Percentiles rank a stretch among this genome's conserved stretches.
phyloP scores from a whole-genome alignment of 805 yeast species.

The Saturnispora bothae region DNA sequence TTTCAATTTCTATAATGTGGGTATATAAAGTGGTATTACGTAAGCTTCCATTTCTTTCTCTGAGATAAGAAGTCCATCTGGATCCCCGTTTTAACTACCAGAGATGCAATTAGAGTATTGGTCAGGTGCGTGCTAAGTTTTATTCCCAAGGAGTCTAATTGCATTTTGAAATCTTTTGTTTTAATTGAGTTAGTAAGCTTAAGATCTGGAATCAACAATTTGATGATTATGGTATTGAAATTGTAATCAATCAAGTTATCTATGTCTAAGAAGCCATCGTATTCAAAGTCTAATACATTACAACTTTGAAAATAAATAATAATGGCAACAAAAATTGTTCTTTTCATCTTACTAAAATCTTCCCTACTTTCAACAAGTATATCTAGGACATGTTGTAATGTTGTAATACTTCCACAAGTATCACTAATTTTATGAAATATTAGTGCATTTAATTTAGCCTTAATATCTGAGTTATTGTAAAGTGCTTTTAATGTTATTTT shows the following conservation, averaged over 20 bases:
- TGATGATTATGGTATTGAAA: not conserved
- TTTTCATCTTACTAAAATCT: constrained; percentile 1
- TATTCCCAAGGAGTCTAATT: not conserved
- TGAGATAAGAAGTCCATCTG: too few relatives aligned
- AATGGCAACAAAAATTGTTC: constrained; percentile 1
- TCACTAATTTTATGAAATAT: not conserved
- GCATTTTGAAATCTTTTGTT: not conserved
- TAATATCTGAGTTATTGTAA: not conserved
- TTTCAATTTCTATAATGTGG: too few relatives aligned
- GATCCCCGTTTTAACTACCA: not conserved
- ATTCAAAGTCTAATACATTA: not conserved
- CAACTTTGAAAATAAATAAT: not conserved
- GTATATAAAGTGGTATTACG: constrained; percentile 2
- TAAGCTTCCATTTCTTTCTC: not conserved
- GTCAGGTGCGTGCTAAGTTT: not conserved
- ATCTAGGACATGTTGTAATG: not conserved
- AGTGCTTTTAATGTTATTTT: not conserved
- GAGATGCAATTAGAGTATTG: too few relatives aligned
- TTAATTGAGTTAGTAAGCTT: not conserved
- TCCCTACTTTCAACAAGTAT: not conserved
- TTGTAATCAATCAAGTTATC: not conserved
- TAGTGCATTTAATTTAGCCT: not conserved
- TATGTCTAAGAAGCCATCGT: constrained; percentile 5
- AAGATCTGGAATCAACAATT: not conserved
- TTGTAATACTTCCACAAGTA: constrained; percentile 7